These are phyloP conservation scores for Moringa oleifera DNA, from an alignment of 345 rosid species.

Conservation along the genomic window DNA sequence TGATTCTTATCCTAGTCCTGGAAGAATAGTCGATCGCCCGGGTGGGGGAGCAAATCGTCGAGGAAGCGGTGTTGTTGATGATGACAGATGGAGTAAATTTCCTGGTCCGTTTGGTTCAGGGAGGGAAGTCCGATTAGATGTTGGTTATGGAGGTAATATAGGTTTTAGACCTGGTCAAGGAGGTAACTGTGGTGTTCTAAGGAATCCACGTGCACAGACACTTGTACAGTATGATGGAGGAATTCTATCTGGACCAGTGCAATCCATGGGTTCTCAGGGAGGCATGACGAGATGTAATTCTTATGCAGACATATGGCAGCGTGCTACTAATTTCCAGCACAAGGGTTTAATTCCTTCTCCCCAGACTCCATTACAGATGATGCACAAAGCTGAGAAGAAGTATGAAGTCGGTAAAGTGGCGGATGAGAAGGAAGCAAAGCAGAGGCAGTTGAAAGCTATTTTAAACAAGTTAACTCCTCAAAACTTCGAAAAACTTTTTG, in stretches of 20 bases:
- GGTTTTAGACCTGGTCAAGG: conserved; percentile 73
- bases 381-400: conserved; percentile 94
- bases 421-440: conserved; percentile 80
- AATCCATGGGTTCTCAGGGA: conserved; percentile 54
- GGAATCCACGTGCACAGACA: conserved; percentile 61
- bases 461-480: conserved; percentile 96
- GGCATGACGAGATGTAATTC: conserved; percentile 54
- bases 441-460: conserved; percentile 81
- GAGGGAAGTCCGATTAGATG: conserved; percentile 42
- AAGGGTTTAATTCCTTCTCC: conserved; percentile 88
- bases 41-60: conserved; percentile 68
- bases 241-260: conserved; percentile 72
- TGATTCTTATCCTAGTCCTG: conserved; percentile 51
- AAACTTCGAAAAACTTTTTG: conserved; percentile 86
- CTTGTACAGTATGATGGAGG: conserved; percentile 43
- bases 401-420: conserved; percentile 78
- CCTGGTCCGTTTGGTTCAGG: conserved; percentile 49
- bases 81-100: conserved; percentile 64
- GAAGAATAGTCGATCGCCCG: conserved; percentile 62
- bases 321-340: conserved; percentile 51
- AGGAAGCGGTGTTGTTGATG: conserved; percentile 48
- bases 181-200: conserved; percentile 64
- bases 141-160: conserved; percentile 37
- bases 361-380: conserved; percentile 66
- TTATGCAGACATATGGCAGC: conserved; percentile 90